Evolutionary conservation across 106 monocot genomes (phyloP).

Genomic region (Apostasia shenzhenica): DNA sequence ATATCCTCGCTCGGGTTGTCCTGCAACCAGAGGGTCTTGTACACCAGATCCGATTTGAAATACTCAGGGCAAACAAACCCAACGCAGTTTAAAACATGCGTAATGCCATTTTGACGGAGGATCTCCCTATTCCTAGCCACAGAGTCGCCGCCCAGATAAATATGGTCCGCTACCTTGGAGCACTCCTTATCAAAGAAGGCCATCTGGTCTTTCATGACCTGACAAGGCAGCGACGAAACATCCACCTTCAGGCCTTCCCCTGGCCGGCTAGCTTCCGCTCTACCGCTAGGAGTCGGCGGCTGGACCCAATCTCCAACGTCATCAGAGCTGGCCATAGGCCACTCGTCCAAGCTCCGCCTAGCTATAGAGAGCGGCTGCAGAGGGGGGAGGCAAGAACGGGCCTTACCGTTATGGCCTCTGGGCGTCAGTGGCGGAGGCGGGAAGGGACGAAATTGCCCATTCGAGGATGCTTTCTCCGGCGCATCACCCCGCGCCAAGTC

Average conservation of each 20-base stretch:
- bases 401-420: slow-evolving; percentile 44
- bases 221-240: slow-evolving; percentile 29
- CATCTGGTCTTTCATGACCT: slow-evolving; percentile 45
- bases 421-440: slow-evolving; percentile 73
- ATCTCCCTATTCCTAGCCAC: slow-evolving; percentile 89
- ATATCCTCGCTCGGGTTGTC: slow-evolving; percentile 91
- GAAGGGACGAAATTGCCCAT: slow-evolving; percentile 19
- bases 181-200: slow-evolving; percentile 94
- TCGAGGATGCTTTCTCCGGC: slow-evolving; percentile 6
- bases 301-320: slow-evolving; percentile 83
- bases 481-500: slow-evolving; percentile 1
- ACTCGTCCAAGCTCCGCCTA: slow-evolving; percentile 72
- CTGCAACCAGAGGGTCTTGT: slow-evolving; percentile 95
- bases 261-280: slow-evolving; percentile 8
- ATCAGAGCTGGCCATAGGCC: slow-evolving; percentile 82
- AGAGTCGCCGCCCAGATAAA: slow-evolving; percentile 81
- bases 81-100: slow-evolving; percentile 91
- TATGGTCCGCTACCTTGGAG: slow-evolving; percentile 93
- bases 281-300: slow-evolving; percentile 47
- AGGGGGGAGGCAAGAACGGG: slow-evolving; percentile 67
- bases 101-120: slow-evolving; percentile 74
- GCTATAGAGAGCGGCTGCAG: slow-evolving; percentile 85
- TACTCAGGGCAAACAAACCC: slow-evolving; percentile 91
- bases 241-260: slow-evolving; percentile 43
- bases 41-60: slow-evolving; percentile 82